Conservation (phyloP, 768 basidiomycete species). For the Leccinum barrowsii region DNA sequence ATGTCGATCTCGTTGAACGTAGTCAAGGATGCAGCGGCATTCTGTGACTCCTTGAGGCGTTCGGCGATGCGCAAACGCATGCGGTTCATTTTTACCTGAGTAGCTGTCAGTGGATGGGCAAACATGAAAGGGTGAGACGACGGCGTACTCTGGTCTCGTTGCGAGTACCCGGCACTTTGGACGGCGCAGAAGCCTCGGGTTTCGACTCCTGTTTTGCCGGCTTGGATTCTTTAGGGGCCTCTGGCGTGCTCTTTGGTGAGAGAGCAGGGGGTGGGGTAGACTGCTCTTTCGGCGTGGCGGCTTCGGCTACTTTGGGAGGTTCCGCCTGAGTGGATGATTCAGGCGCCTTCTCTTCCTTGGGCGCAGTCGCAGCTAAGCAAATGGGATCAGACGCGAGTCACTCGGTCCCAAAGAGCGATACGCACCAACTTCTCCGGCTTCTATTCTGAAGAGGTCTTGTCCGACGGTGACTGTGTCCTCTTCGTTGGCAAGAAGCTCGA, state of each 20-base stretch:
- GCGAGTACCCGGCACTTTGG: constrained; percentile 50
- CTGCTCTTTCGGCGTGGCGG: constrained; percentile 44
- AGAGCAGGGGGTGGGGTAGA: constrained; percentile 45
- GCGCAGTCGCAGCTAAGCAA: constrained; percentile 29
- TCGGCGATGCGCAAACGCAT: constrained; percentile 98
- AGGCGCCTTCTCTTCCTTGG: constrained; percentile 23
- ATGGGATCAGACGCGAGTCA: background rate
- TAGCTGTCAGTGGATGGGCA: background rate
- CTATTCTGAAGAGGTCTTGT: constrained; percentile 90
- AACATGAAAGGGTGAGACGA: background rate
- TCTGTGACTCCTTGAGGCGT: constrained; percentile 97
- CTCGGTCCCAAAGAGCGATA: background rate
- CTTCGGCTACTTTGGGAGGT: constrained; percentile 37
- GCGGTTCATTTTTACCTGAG: constrained; percentile 94
- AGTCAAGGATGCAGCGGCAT: constrained; percentile 92
- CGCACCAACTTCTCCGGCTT: constrained; percentile 69
- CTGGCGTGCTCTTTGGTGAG: constrained; percentile 28
- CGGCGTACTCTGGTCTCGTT: constrained; percentile 78
- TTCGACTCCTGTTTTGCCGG: constrained; percentile 33
- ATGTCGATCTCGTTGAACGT: constrained; percentile 99
- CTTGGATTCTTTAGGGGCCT: constrained; percentile 33
- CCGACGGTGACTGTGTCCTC: constrained; percentile 95
- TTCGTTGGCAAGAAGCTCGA: constrained; percentile 81
- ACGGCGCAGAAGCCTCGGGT: constrained; percentile 29
- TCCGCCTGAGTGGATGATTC: constrained; percentile 23